phyloP scores from a whole-genome alignment of 2,329 filamentous ascomycete genomes.

The Sordariomycetes sp. region DNA sequence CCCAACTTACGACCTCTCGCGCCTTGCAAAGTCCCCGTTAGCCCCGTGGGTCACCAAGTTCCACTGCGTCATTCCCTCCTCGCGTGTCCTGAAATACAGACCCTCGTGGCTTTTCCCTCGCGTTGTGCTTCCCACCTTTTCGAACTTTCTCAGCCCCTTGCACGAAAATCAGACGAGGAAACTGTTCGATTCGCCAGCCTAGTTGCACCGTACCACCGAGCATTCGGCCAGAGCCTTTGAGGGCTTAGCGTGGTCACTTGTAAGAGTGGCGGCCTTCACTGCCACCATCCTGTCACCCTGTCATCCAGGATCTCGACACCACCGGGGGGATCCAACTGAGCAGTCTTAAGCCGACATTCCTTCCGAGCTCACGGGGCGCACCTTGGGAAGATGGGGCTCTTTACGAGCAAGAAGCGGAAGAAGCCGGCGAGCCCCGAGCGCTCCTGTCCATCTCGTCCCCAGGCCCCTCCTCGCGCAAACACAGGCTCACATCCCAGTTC shows the following conservation, averaged over 20 bases:
- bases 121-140: background rate
- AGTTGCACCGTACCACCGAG: background rate
- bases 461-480: background rate
- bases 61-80: background rate
- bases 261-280: background rate
- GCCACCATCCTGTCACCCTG: no score
- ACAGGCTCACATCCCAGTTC: constrained; percentile 3
- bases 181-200: background rate
- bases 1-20: background rate
- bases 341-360: background rate
- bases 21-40: background rate
- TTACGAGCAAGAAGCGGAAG: constrained; percentile 12
- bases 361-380: background rate
- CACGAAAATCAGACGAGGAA: background rate
- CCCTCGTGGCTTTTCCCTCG: background rate
- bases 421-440: constrained; percentile 12
- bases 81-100: background rate
- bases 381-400: background rate
- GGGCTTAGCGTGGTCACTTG: background rate
- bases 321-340: background rate
- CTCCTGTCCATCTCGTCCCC: constrained; percentile 7
- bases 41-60: background rate
- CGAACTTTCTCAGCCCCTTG: background rate
- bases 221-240: background rate
- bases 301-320: background rate